Evolutionary conservation across 2,329 filamentous ascomycete genomes (phyloP).

Genomic region (Alternaria postmessia): DNA sequence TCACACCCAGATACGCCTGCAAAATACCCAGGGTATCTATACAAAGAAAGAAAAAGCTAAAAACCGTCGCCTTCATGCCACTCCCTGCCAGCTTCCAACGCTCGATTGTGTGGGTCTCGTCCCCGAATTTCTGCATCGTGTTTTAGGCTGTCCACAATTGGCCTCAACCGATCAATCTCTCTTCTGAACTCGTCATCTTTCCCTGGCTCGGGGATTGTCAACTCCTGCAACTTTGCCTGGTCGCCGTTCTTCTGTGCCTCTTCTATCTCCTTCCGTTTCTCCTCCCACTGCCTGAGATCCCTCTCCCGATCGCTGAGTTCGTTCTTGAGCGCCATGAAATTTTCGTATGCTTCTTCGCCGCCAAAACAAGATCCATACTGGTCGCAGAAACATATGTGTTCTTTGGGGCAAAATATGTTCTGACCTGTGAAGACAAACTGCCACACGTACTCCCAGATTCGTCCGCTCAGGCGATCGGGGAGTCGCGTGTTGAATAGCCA

Average conservation of each 20-base stretch:
- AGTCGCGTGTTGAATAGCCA: slow-evolving; percentile 68
- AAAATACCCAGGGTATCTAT: slow-evolving; percentile 1
- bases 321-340: slow-evolving; percentile 58
- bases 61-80: slow-evolving; percentile 66
- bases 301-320: slow-evolving; percentile 52
- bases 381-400: slow-evolving; percentile 69
- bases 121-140: slow-evolving; percentile 60
- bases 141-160: slow-evolving; percentile 53
- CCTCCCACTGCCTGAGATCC: slow-evolving; percentile 54
- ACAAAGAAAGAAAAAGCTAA: slow-evolving; percentile 39
- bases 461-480: slow-evolving; percentile 64
- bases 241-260: slow-evolving; percentile 39
- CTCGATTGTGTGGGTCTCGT: slow-evolving; percentile 60
- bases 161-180: slow-evolving; percentile 55
- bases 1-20: not conserved
- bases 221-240: slow-evolving; percentile 41
- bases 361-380: slow-evolving; percentile 70
- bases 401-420: slow-evolving; percentile 59
- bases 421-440: slow-evolving; percentile 67
- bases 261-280: slow-evolving; percentile 46
- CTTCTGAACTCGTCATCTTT: slow-evolving; percentile 54
- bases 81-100: slow-evolving; percentile 60
- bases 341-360: slow-evolving; percentile 57
- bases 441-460: slow-evolving; percentile 72
- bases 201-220: slow-evolving; percentile 52